Evolutionary conservation across 768 basidiomycete species (phyloP).

Genomic region (Arthromyces matolae): DNA sequence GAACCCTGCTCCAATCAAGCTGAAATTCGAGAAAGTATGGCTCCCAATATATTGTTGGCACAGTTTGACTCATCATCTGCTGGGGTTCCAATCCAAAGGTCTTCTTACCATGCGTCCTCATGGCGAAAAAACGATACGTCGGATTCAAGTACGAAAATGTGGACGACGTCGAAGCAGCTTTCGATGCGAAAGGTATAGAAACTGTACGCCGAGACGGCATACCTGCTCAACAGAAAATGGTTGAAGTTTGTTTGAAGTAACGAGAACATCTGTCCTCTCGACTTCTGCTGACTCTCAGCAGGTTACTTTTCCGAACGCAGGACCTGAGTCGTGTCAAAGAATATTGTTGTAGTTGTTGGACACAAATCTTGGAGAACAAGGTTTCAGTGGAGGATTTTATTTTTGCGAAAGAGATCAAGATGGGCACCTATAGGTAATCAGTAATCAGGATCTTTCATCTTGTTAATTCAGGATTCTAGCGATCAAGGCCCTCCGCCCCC

Average conservation of each 20-base stretch:
- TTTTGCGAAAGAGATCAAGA: slow-evolving; percentile 88
- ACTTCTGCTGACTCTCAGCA: slow-evolving; percentile 27
- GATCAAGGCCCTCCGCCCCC: slow-evolving; percentile 85
- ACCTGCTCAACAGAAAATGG: slow-evolving; percentile 88
- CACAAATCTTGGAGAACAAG: slow-evolving; percentile 74
- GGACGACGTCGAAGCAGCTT: slow-evolving; percentile 72
- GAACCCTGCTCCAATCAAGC: slow-evolving; percentile 89
- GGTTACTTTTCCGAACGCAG: slow-evolving; percentile 86
- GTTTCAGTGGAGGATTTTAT: slow-evolving; percentile 90
- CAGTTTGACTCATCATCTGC: no score
- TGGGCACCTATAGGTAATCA: slow-evolving; percentile 86
- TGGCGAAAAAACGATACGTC: slow-evolving; percentile 98
- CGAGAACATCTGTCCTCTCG: slow-evolving; percentile 10
- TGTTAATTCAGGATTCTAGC: slow-evolving; percentile 35
- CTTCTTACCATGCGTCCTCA: slow-evolving; percentile 89
- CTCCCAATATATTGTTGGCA: no score
- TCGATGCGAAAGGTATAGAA: slow-evolving; percentile 98
- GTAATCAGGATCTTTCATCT: slow-evolving; percentile 4
- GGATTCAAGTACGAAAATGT: slow-evolving; percentile 91
- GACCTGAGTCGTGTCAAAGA: slow-evolving; percentile 87
- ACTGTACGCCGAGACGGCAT: slow-evolving; percentile 93
- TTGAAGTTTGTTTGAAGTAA: slow-evolving; percentile 85
- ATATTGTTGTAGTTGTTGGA: slow-evolving; percentile 83
- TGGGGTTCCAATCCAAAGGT: no score
- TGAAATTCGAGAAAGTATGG: slow-evolving; percentile 99